A percentile compares a stretch with the other conserved stretches of the same genome.
These are phyloP conservation scores for Melaleuca quinquenervia DNA, from an alignment of 345 rosid species.

Conservation along the genomic window DNA sequence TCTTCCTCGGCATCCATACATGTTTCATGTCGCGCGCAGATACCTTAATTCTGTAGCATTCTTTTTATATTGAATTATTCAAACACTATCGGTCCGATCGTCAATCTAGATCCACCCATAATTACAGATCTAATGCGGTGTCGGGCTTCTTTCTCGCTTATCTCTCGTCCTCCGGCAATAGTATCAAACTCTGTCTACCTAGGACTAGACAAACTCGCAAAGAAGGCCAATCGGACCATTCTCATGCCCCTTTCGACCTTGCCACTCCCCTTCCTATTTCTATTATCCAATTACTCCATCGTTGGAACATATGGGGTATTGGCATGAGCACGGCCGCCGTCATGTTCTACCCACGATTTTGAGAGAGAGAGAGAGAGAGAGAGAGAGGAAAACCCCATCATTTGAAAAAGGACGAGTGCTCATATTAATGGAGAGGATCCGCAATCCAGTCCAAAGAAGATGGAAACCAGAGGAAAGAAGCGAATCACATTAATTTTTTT, in stretches of 20 bases:
- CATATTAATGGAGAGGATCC: too few species aligned
- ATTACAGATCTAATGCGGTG: background rate
- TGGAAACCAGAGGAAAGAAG: background rate
- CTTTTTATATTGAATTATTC: background rate
- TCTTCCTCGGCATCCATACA: background rate
- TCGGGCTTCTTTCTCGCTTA: background rate
- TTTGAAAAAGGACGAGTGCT: too few species aligned
- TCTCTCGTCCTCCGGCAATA: background rate
- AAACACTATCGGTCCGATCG: background rate
- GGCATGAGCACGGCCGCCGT: too few species aligned
- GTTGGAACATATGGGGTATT: fast-evolving
- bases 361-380: too few species aligned
- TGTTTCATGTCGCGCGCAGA: fast-evolving
- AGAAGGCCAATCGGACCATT: background rate
- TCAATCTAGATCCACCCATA: background rate
- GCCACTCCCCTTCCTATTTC: background rate
- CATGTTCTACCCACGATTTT: too few species aligned
- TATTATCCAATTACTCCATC: background rate
- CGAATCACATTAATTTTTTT: background rate
- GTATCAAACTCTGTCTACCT: background rate
- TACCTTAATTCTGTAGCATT: background rate
- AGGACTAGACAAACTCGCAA: fast-evolving
- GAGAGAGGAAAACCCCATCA: too few species aligned
- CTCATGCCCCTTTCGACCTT: background rate
- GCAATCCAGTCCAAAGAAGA: background rate